These are phyloP conservation scores for Thraustochytrium sp. DNA, from an alignment of 352 stramenopile species.

Conservation along the genomic window DNA sequence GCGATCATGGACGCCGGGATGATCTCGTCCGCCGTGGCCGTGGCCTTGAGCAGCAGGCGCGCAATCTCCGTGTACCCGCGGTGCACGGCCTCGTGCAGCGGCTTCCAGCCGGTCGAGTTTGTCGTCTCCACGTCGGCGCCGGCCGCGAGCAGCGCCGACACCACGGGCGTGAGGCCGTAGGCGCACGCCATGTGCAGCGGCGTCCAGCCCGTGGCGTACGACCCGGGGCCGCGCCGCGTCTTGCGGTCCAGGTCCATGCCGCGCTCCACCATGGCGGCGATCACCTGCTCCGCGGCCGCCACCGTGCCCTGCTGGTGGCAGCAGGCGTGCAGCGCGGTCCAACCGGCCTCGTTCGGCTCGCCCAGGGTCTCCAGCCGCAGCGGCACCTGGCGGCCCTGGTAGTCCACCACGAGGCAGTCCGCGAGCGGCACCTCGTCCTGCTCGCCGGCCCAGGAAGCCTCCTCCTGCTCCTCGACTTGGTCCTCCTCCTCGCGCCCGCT, in stretches of 20 bases:
- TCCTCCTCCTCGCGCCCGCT: conserved; percentile 23
- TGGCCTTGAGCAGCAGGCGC: conserved; percentile 17
- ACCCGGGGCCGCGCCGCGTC: conserved; percentile 48
- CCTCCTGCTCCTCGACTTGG: not conserved
- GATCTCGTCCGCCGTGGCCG: conserved; percentile 7
- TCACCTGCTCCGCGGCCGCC: conserved; percentile 36
- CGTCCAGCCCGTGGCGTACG: conserved; percentile 50
- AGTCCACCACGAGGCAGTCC: conserved; percentile 36
- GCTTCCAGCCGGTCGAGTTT: conserved; percentile 51
- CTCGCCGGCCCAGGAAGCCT: too few species aligned
- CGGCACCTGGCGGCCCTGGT: conserved; percentile 31
- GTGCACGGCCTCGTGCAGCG: conserved; percentile 43
- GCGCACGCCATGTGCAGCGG: conserved; percentile 51
- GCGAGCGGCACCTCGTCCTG: conserved; percentile 2
- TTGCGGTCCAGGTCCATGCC: conserved; percentile 17
- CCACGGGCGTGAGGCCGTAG: conserved; percentile 47
- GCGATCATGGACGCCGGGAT: conserved; percentile 39
- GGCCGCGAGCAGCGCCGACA: conserved; percentile 20
- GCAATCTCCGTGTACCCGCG: conserved; percentile 46
- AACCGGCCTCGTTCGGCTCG: conserved; percentile 47
- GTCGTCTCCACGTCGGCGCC: conserved; percentile 41
- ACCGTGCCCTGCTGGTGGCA: conserved; percentile 48
- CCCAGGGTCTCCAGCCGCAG: not conserved
- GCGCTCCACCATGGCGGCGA: conserved; percentile 32
- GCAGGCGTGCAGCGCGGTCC: conserved; percentile 52